Evolutionary conservation across 2,329 filamentous ascomycete genomes (phyloP).

Genomic region (Diaporthe aspalathi): DNA sequence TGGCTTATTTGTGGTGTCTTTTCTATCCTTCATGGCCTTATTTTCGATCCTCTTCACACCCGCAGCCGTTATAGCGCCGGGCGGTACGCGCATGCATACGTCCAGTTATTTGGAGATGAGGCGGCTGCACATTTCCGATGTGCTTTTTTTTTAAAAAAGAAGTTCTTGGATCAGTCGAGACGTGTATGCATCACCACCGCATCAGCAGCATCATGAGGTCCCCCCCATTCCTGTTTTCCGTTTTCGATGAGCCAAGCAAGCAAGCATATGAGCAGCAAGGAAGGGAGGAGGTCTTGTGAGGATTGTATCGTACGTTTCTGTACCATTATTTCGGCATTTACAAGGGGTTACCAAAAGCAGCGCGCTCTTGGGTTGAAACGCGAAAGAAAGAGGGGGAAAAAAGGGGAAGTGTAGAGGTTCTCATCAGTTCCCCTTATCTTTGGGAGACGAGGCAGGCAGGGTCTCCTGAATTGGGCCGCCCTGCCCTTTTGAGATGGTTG

Average conservation of each 20-base stretch:
- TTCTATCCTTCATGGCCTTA: not conserved
- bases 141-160: conserved; percentile 1
- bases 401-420: not conserved
- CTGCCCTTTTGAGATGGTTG: not conserved
- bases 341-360: conserved; percentile 23
- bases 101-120: too few species aligned
- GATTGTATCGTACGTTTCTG: conserved; percentile 10
- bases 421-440: not conserved
- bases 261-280: conserved; percentile 20
- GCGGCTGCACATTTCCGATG: not conserved
- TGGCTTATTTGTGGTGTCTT: not conserved
- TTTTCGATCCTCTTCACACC: not conserved
- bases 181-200: not conserved
- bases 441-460: not conserved
- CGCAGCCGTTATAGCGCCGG: not conserved
- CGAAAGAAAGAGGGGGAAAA: not conserved
- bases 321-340: conserved; percentile 25
- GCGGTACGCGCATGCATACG: not conserved
- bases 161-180: not conserved
- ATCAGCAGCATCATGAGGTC: conserved; percentile 23
- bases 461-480: not conserved
- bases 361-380: conserved; percentile 27
- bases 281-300: not conserved
- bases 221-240: not conserved
- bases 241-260: conserved; percentile 9